These are phyloP conservation scores for Phytophthora palmivora DNA, from an alignment of 352 stramenopile genomes.

Conservation along the genomic window DNA sequence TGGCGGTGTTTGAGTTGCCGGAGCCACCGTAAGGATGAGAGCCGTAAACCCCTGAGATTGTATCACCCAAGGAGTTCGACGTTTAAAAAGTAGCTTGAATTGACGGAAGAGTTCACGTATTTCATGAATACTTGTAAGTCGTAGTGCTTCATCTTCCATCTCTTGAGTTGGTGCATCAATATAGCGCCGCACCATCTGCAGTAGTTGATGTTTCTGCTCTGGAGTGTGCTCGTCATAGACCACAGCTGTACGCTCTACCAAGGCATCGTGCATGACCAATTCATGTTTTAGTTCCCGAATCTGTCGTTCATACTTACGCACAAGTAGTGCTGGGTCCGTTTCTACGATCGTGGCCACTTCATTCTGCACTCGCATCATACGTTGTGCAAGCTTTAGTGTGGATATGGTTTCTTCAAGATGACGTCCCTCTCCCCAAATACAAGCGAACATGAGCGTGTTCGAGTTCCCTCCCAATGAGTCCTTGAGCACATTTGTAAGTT, in stretches of 20 bases:
- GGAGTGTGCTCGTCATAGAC: constrained; percentile 92
- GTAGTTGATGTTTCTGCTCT: constrained; percentile 88
- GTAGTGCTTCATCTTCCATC: constrained; percentile 78
- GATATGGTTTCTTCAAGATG: constrained; percentile 95
- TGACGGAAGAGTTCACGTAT: constrained; percentile 93
- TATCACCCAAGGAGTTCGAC: constrained; percentile 19
- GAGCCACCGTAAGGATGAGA: constrained; percentile 3
- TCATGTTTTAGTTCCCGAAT: constrained; percentile 95
- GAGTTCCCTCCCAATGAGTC: constrained; percentile 96
- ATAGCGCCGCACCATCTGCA: constrained; percentile 76
- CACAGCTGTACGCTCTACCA: constrained; percentile 87
- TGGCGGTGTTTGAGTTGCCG: constrained; percentile 31
- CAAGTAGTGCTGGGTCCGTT: constrained; percentile 83
- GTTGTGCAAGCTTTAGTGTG: constrained; percentile 92
- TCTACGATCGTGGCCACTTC: constrained; percentile 86
- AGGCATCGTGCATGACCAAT: constrained; percentile 94
- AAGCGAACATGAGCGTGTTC: constrained; percentile 95
- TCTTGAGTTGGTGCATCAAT: constrained; percentile 71
- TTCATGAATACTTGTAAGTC: constrained; percentile 88
- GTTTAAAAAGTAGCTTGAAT: constrained; percentile 89
- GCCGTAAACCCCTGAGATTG: constrained; percentile 7
- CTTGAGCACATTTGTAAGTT: constrained; percentile 94
- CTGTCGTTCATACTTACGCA: constrained; percentile 92
- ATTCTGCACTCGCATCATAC: constrained; percentile 96
- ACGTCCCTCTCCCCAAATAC: constrained; percentile 92